Percentiles rank a stretch among this genome's conserved stretches.
These are phyloP conservation scores for Annulohypoxylon nitens DNA, from an alignment of 495 filamentous ascomycete genomes.

Conservation along the genomic window DNA sequence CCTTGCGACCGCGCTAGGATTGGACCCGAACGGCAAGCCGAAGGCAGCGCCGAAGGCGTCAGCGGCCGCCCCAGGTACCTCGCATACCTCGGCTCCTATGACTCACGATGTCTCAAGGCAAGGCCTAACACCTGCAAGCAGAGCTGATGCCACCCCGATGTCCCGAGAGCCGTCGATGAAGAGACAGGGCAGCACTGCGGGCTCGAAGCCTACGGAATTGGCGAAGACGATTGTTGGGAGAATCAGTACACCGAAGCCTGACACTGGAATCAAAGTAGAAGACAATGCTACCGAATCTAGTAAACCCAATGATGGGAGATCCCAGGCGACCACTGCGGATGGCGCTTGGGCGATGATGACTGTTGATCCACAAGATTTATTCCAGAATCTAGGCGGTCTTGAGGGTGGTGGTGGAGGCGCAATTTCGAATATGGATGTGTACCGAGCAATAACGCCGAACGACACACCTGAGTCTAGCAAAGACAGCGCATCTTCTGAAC, in stretches of 20 bases:
- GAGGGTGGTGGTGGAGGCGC: slow-evolving; percentile 57
- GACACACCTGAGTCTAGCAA: slow-evolving; percentile 70
- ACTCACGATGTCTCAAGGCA: slow-evolving; percentile 56
- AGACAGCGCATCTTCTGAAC: slow-evolving; percentile 64
- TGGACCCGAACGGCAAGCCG: slow-evolving; percentile 62
- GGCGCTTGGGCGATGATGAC: slow-evolving; percentile 56
- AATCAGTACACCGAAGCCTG: slow-evolving; percentile 42
- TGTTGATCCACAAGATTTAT: slow-evolving; percentile 62
- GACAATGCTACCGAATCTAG: slow-evolving; percentile 32
- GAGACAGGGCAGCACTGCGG: slow-evolving; percentile 56
- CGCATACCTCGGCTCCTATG: slow-evolving; percentile 50
- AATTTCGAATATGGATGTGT: slow-evolving; percentile 61
- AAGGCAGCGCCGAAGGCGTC: slow-evolving; percentile 41
- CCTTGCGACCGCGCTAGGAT: slow-evolving; percentile 57
- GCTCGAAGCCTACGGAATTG: slow-evolving; percentile 47
- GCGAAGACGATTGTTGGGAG: slow-evolving; percentile 49
- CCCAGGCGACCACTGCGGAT: slow-evolving; percentile 35
- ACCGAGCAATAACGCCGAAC: slow-evolving; percentile 64
- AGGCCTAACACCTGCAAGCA: slow-evolving; percentile 57
- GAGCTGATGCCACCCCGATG: slow-evolving; percentile 60
- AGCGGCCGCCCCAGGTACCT: slow-evolving; percentile 25
- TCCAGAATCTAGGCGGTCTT: slow-evolving; percentile 48
- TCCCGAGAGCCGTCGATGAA: slow-evolving; percentile 62
- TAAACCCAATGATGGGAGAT: slow-evolving; percentile 40
- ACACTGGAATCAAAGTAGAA: slow-evolving; percentile 34